Conservation (phyloP, 495 filamentous ascomycete species). For the Penicillium diatomitis region DNA sequence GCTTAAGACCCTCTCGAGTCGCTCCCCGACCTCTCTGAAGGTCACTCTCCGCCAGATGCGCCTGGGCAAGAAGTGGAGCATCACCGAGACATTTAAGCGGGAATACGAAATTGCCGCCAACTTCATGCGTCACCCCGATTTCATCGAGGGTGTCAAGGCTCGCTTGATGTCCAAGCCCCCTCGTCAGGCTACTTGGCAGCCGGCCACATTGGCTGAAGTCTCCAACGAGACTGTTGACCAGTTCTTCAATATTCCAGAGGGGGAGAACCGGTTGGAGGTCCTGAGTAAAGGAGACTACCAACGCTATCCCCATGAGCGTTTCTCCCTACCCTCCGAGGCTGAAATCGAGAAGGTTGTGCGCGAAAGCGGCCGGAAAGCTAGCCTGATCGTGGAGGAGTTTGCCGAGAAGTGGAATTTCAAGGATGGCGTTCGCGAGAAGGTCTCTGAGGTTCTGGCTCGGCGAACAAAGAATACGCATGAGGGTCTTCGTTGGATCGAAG, state of each 20-base stretch:
- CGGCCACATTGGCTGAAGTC: slow-evolving; percentile 56
- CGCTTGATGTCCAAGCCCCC: slow-evolving; percentile 58
- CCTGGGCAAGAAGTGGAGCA: slow-evolving; percentile 62
- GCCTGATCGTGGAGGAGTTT: slow-evolving; percentile 20
- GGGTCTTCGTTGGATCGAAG: slow-evolving; percentile 21
- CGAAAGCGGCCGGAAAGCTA: slow-evolving; percentile 1
- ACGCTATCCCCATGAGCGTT: slow-evolving; percentile 56
- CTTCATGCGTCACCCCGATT: slow-evolving; percentile 86
- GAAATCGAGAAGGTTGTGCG: slow-evolving; percentile 51
- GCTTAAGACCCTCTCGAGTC: slow-evolving; percentile 54
- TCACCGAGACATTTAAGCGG: slow-evolving; percentile 69
- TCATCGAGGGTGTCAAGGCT: slow-evolving; percentile 74
- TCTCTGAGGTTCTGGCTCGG: slow-evolving; percentile 26
- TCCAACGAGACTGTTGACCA: slow-evolving; percentile 39
- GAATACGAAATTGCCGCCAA: slow-evolving; percentile 69
- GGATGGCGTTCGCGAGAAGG: slow-evolving; percentile 34
- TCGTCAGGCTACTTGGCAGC: slow-evolving; percentile 58
- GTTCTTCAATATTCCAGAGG: slow-evolving; percentile 48
- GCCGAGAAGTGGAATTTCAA: slow-evolving; percentile 24
- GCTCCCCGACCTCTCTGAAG: slow-evolving; percentile 75
- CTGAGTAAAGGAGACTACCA: slow-evolving; percentile 44
- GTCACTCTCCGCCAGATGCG: slow-evolving; percentile 77
- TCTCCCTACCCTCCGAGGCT: slow-evolving; percentile 67
- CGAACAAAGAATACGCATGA: slow-evolving; percentile 13
- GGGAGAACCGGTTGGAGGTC: slow-evolving; percentile 41